Conservation (phyloP, 2,329 filamentous ascomycete species). For the Fusarium nurragi region DNA sequence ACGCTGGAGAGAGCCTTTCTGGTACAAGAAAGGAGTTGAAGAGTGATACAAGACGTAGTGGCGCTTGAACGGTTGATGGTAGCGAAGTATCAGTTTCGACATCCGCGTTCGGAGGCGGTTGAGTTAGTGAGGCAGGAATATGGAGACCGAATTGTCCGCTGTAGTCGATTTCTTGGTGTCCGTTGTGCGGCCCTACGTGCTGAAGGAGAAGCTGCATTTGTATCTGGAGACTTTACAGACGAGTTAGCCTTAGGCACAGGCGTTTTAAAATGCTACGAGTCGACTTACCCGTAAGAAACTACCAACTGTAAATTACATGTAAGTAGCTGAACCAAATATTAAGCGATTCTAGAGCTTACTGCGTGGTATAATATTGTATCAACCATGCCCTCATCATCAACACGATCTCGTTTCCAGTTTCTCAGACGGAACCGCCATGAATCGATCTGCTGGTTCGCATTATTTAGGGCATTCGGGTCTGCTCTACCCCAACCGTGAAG, state of each 20-base stretch:
- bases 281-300: conserved; percentile 37
- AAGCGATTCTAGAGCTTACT: conserved; percentile 21
- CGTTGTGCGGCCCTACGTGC: not conserved
- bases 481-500: conserved; percentile 14
- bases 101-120: not conserved
- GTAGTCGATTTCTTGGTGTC: conserved; percentile 1
- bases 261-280: not conserved
- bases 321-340: conserved; percentile 1
- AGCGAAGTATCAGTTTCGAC: not conserved
- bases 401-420: conserved; percentile 20
- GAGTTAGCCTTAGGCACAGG: not conserved
- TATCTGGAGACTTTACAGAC: conserved; percentile 31
- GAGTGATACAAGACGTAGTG: conserved; percentile 30
- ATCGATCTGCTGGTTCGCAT: conserved; percentile 25
- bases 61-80: conserved; percentile 24
- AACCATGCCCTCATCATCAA: conserved; percentile 28
- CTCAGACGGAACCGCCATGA: conserved; percentile 34
- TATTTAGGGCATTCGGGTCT: conserved; percentile 11
- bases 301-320: conserved; percentile 23
- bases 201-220: conserved; percentile 31
- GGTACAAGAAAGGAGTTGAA: conserved; percentile 27
- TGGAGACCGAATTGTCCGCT: conserved; percentile 3
- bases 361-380: conserved; percentile 41
- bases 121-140: not conserved
- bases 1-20: conserved; percentile 39